These are phyloP conservation scores for Clonostachys solani DNA, from an alignment of 2,329 filamentous ascomycete species.

Conservation along the genomic window DNA sequence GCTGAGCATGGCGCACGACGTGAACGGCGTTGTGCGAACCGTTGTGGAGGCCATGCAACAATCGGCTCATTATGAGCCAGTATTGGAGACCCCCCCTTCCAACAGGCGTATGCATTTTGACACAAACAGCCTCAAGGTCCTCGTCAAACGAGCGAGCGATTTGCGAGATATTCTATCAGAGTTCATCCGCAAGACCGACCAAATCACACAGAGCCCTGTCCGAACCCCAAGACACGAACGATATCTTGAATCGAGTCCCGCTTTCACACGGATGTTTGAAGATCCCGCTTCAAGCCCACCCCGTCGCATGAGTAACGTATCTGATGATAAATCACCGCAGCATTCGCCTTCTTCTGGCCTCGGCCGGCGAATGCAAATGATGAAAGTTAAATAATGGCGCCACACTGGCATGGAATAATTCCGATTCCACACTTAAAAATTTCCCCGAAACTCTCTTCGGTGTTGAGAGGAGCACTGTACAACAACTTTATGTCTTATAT, in stretches of 20 bases:
- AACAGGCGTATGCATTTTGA: constrained; percentile 59
- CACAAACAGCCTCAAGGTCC: constrained; percentile 62
- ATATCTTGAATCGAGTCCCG: constrained; percentile 55
- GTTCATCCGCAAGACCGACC: constrained; percentile 53
- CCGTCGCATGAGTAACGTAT: constrained; percentile 40
- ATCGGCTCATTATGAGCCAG: constrained; percentile 27
- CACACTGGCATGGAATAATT: not conserved
- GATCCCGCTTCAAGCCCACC: constrained; percentile 54
- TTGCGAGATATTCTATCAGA: constrained; percentile 57
- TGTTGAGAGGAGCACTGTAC: not conserved
- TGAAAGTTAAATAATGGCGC: constrained; percentile 52
- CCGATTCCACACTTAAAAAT: not conserved
- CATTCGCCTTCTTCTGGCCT: constrained; percentile 47
- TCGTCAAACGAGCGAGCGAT: constrained; percentile 59
- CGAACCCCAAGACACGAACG: constrained; percentile 41
- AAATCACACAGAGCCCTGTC: constrained; percentile 51
- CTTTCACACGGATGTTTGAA: constrained; percentile 63
- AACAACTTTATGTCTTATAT: not conserved
- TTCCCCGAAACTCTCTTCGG: too few relatives aligned
- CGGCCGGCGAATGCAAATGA: constrained; percentile 55
- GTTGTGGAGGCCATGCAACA: constrained; percentile 63
- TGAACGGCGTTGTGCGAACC: constrained; percentile 50
- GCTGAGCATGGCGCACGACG: constrained; percentile 24
- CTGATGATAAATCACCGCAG: constrained; percentile 44
- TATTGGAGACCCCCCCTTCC: constrained; percentile 27